A percentile compares a stretch with the other conserved stretches of the same genome.
phyloP scores from a whole-genome alignment of 176 grass and related monocot species.

The Zea mays region Zm-B73-REFERENCE-NAM-5.0 NC_050096.1:284313501-284314000 shows the following conservation, averaged over 20 bases:
- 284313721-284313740: conserved; percentile 91
- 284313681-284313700: conserved; percentile 99
- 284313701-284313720: conserved; percentile 98
- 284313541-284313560: conserved; percentile 96
- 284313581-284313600: conserved; percentile 38
- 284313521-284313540: conserved; percentile 99
- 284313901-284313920: neutral
- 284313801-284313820: conserved; percentile 21
- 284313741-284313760: conserved; percentile 35
- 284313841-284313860: conserved; percentile 12
- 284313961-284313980: neutral
- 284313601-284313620: conserved; percentile 36
- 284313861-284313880: conserved; percentile 30
- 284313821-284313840: conserved; percentile 16
- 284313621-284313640: conserved; percentile 24
- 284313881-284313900: neutral
- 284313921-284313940: conserved; percentile 30
- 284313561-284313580: conserved; percentile 99
- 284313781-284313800: conserved; percentile 1
- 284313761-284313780: conserved; percentile 27
- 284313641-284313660: conserved; percentile 17
- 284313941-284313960: neutral
- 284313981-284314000: neutral
- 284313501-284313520: conserved; percentile 99
- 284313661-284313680: conserved; percentile 57